These are phyloP conservation scores for Pseudopyrenochaeta lycopersici DNA, from an alignment of 2,329 filamentous ascomycete genomes.

Conservation along the genomic window DNA sequence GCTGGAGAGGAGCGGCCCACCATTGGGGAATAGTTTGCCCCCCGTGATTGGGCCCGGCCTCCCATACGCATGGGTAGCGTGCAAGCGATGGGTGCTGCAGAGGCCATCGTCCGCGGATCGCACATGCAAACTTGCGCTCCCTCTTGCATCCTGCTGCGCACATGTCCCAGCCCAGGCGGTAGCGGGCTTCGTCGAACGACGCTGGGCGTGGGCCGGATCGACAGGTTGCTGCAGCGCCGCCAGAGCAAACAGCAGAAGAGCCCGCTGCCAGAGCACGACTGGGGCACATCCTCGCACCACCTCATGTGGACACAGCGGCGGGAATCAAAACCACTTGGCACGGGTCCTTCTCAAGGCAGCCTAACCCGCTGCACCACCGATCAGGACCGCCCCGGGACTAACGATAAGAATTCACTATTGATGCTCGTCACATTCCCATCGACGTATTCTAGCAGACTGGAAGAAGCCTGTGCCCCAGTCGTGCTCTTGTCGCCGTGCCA, in stretches of 20 bases:
- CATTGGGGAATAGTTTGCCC: conserved; percentile 3
- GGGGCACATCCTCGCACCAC: neutral
- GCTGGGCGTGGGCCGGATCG: neutral
- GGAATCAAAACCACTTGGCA: neutral
- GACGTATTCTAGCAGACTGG: too few relatives aligned
- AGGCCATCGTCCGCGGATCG: conserved; percentile 7
- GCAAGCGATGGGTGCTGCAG: conserved; percentile 4
- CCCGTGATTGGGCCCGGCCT: conserved; percentile 8
- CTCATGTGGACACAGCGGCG: neutral
- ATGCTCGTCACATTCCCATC: neutral
- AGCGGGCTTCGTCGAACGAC: too few relatives aligned
- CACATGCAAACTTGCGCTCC: conserved; percentile 1
- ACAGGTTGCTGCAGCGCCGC: too few relatives aligned
- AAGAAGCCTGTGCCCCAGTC: too few relatives aligned
- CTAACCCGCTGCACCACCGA: neutral
- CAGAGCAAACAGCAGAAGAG: too few relatives aligned
- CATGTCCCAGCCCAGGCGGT: too few relatives aligned
- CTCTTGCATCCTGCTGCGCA: neutral
- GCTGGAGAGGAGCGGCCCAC: conserved; percentile 2
- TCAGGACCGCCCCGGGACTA: neutral
- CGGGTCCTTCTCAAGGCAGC: too few relatives aligned
- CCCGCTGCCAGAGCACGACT: too few relatives aligned
- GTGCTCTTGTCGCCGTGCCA: too few relatives aligned
- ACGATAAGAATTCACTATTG: neutral
- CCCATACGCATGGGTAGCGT: conserved; percentile 10